Conservation (phyloP, 1,284 basidiomycete genomes). For the Sanghuangporus weigelae region DNA sequence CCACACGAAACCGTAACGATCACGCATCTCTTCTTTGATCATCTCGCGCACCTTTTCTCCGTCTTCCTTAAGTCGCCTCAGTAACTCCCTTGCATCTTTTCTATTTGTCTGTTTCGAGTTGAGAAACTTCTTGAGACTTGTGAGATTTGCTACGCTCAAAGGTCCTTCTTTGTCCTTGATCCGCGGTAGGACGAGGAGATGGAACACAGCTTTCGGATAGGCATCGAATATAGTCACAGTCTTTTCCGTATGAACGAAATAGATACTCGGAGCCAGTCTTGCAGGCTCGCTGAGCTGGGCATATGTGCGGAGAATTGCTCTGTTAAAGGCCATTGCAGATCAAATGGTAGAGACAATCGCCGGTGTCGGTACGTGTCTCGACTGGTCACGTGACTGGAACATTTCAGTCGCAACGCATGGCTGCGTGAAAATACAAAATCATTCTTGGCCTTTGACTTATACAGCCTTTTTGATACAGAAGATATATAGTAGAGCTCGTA, state of each 20-base stretch:
- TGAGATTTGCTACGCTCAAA: conserved; percentile 38
- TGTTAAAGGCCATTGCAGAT: conserved; percentile 12
- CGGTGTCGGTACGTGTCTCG: too few species aligned
- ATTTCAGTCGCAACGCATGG: too few species aligned
- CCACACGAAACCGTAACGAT: conserved; percentile 77
- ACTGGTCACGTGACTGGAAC: not conserved
- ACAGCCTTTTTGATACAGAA: too few species aligned
- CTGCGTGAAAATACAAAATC: too few species aligned
- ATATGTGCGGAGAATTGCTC: conserved; percentile 53
- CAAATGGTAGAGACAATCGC: not conserved
- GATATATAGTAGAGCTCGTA: too few species aligned
- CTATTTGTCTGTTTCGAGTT: conserved; percentile 37
- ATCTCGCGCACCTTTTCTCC: conserved; percentile 50
- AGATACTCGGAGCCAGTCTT: conserved; percentile 51
- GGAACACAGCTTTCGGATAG: conserved; percentile 83
- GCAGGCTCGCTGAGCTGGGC: conserved; percentile 47
- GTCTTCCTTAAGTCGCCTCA: conserved; percentile 53
- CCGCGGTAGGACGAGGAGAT: conserved; percentile 66
- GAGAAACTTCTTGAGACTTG: conserved; percentile 59
- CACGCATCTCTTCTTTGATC: conserved; percentile 80
- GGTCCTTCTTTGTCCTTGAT: conserved; percentile 7
- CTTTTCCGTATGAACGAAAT: conserved; percentile 54
- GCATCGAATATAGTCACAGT: conserved; percentile 79
- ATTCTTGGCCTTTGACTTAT: too few species aligned
- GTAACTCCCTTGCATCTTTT: conserved; percentile 44